Conservation (phyloP, 257 asterid species). For the Rehmannia glutinosa region DNA sequence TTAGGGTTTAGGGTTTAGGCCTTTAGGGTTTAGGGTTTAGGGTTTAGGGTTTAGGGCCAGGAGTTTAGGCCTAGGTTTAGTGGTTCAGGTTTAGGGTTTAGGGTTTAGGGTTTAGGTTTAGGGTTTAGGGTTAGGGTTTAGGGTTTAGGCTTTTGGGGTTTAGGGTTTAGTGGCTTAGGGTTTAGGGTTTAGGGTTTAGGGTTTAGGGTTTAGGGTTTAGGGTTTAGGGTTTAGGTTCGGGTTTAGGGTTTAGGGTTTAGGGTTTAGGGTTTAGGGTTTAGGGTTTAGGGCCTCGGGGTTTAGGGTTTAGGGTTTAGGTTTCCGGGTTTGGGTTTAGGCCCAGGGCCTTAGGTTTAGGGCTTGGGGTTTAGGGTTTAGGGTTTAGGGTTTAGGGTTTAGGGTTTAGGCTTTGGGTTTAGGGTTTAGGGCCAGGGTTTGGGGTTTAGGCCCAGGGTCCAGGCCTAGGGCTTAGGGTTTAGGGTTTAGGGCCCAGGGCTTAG, state of each 20-base stretch:
- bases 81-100: slow-evolving; percentile 19
- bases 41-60: not conserved
- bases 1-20: slow-evolving; percentile 4
- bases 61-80: not conserved
- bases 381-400: not conserved
- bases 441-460: slow-evolving; percentile 17
- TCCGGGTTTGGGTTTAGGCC: not conserved
- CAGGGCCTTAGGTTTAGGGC: slow-evolving; percentile 11
- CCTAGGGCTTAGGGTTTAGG: slow-evolving; percentile 5
- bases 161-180: slow-evolving; percentile 16
- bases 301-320: not conserved
- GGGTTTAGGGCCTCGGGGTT: slow-evolving; percentile 18
- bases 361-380: slow-evolving; percentile 19
- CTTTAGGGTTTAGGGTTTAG: slow-evolving; percentile 16
- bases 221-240: too few species aligned
- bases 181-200: slow-evolving; percentile 9
- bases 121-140: slow-evolving; percentile 6
- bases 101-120: not conserved
- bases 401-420: slow-evolving; percentile 17
- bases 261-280: slow-evolving; percentile 20
- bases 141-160: slow-evolving; percentile 17
- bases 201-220: slow-evolving; percentile 17
- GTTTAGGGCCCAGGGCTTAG: not conserved
- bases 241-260: slow-evolving; percentile 14
- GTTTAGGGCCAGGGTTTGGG: slow-evolving; percentile 19